A percentile compares a stretch with the other conserved stretches of the same genome.
phyloP scores from a whole-genome alignment of 2,329 filamentous ascomycete genomes.

The Byssochlamys sp. region DNA sequence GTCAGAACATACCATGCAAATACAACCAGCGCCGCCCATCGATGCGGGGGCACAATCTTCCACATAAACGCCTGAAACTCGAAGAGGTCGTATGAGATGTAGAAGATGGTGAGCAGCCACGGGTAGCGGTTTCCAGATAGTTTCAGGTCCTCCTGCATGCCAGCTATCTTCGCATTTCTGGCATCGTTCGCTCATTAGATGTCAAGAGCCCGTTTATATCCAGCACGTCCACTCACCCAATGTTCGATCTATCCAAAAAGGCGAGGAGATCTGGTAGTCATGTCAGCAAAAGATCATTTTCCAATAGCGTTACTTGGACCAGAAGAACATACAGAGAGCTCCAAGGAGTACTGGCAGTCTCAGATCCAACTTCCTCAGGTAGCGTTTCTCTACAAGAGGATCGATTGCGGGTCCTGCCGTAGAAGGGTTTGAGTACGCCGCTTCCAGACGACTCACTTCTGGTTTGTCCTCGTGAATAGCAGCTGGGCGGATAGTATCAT shows the following conservation, averaged over 20 bases:
- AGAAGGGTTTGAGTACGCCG: not conserved
- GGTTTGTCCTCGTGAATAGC: not conserved
- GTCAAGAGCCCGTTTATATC: not conserved
- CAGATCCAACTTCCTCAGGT: conserved; percentile 29
- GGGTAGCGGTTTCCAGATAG: conserved; percentile 40
- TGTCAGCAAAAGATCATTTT: conserved; percentile 1
- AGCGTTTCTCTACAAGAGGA: conserved; percentile 24
- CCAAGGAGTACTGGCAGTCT: conserved; percentile 26
- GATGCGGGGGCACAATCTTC: conserved; percentile 34
- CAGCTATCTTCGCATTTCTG: conserved; percentile 47
- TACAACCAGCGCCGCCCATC: conserved; percentile 36
- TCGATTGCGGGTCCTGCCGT: conserved; percentile 15
- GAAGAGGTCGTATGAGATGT: conserved; percentile 40
- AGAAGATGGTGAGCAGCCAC: conserved; percentile 46
- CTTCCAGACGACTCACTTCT: not conserved
- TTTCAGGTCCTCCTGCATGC: conserved; percentile 42
- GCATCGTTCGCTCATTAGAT: not conserved
- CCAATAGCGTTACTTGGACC: not conserved
- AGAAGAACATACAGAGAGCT: conserved; percentile 29
- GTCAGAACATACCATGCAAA: conserved; percentile 29
- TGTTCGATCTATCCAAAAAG: conserved; percentile 43
- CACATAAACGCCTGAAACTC: conserved; percentile 36
- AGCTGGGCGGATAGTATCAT: not conserved
- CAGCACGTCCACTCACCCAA: conserved; percentile 27
- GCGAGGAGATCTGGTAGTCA: conserved; percentile 33